Conservation (phyloP, 305 asterid species). For the Solanum hybrid region DNA sequence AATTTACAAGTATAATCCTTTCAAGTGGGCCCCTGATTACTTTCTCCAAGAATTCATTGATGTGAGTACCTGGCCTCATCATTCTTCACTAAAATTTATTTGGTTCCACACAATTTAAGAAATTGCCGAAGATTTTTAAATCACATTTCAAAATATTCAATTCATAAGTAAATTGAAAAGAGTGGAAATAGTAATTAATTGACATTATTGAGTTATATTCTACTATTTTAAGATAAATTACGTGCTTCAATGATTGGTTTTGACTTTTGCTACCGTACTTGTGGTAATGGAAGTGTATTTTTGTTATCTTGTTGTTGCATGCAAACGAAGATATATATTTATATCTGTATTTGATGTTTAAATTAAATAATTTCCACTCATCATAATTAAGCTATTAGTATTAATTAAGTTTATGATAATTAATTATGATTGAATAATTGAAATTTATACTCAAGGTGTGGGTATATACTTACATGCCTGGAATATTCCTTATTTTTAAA, state of each 20-base stretch:
- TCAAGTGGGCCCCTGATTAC: constrained; percentile 21
- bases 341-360: not conserved
- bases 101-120: not conserved
- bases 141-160: not conserved
- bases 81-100: not conserved
- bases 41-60: constrained; percentile 13
- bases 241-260: not conserved
- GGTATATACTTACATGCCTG: not conserved
- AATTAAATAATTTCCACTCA: not conserved
- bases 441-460: not conserved
- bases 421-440: not conserved
- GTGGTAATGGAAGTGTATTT: not conserved
- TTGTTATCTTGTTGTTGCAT: not conserved
- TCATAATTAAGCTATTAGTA: not conserved
- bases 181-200: not conserved
- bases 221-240: not conserved
- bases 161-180: not conserved
- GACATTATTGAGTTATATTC: not conserved
- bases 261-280: not conserved
- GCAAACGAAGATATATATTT: not conserved
- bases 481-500: not conserved
- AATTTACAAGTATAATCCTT: constrained; percentile 7
- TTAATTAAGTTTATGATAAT: not conserved
- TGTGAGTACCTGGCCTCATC: constrained; percentile 3
- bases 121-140: not conserved